A percentile compares a stretch with the other conserved stretches of the same genome.
phyloP scores from a whole-genome alignment of 78 protist species.

The Cavenderia fasciculata region DNA sequence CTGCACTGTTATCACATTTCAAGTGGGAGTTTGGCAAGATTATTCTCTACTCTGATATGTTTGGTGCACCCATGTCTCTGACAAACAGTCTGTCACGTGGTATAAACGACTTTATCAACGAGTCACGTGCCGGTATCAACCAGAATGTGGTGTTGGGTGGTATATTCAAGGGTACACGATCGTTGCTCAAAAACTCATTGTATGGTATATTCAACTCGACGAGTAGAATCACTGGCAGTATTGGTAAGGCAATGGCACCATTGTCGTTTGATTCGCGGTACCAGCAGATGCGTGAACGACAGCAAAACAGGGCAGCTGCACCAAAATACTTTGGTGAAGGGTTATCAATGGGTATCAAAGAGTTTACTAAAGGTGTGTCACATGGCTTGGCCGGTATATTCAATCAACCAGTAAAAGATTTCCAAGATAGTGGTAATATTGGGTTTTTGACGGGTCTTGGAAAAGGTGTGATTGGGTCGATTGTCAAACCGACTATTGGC shows the following conservation, averaged over 20 bases:
- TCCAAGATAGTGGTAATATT: constrained; percentile 21
- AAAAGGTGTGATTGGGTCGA: constrained; percentile 46
- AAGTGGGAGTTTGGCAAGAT: constrained; percentile 42
- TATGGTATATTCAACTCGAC: constrained; percentile 83
- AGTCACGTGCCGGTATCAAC: neutral
- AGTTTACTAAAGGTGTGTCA: neutral
- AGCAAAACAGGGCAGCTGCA: neutral
- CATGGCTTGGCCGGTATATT: constrained; percentile 17
- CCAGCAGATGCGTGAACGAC: constrained; percentile 7
- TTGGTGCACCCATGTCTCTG: constrained; percentile 63
- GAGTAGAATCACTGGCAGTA: constrained; percentile 54
- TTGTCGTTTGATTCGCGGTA: constrained; percentile 76
- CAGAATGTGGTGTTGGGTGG: constrained; percentile 6
- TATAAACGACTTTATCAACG: constrained; percentile 37
- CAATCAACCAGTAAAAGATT: constrained; percentile 10
- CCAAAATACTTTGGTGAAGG: constrained; percentile 9
- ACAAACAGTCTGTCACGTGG: constrained; percentile 22
- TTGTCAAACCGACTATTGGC: constrained; percentile 76
- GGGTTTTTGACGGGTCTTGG: constrained; percentile 51
- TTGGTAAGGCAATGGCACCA: constrained; percentile 67
- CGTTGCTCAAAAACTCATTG: constrained; percentile 42
- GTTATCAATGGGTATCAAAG: neutral
- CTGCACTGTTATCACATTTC: constrained; percentile 4
- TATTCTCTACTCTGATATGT: constrained; percentile 32
- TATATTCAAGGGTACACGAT: constrained; percentile 9